These are phyloP conservation scores for Cucumis sativus DNA, from an alignment of 306 rosid genomes.

Conservation along the genomic window Cucumber_9930_V3 NC_026660.2:26647501-26648000, in stretches of 20 bases:
- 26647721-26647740: too few species aligned
- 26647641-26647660: not conserved
- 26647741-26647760: too few species aligned
- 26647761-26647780: too few species aligned
- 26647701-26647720: too few species aligned
- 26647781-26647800: too few species aligned
- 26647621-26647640: constrained; percentile 50
- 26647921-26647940: not conserved
- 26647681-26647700: not conserved
- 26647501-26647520: constrained; percentile 49
- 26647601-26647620: constrained; percentile 76
- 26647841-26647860: too few species aligned
- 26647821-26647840: too few species aligned
- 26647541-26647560: constrained; percentile 71
- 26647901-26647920: not conserved
- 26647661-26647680: too few species aligned
- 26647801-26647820: too few species aligned
- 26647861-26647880: too few species aligned
- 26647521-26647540: constrained; percentile 75
- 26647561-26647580: constrained; percentile 58
- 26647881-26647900: too few species aligned
- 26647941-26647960: not conserved
- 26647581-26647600: constrained; percentile 46
- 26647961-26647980: not conserved
- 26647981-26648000: not conserved